Evolutionary conservation across 2,329 filamentous ascomycete genomes (phyloP), one percentile per base, ranked within the genome.

Genomic region (Nemania abortiva): DNA sequence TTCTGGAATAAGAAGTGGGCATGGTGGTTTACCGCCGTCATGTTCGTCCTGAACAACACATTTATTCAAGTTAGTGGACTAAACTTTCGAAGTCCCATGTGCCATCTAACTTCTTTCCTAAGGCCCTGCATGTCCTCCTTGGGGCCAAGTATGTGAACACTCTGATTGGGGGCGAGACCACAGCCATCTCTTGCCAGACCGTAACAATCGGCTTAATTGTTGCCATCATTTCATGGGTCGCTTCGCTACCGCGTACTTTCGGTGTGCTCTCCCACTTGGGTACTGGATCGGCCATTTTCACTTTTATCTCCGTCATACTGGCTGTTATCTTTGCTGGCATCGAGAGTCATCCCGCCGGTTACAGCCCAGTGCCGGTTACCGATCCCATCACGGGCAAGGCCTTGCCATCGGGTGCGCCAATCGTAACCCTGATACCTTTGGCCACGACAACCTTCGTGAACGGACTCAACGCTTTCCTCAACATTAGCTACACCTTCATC

Each of bases 401-500:
- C 1, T 70, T 77, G 15, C 72, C 80, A 20, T 79, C 79, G 6
- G 93, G 93, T 0, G 85, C 89, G 6, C 91, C 92, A 0, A 85
- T 88, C 7, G 90, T 96, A 6, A 89, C 90, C 0, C 89, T 89
- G 0, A 78, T 95, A 22, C 92, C 94, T 0, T 81, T 89, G 2
- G 80, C 84, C 2, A 88, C 90, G 20, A 97, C 93, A 0, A 92
- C 91, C 0, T 97, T 97, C 74, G 92, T 97, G 3, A 84, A 87
- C 2, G 94, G 91, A 24, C 91, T 97, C 86, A 94, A 90, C 62
- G 95, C 95, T 0, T 97, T 97, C 81, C 86, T 98, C 79, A 98
- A 98, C 81, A 98, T 98, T 78, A 93, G 91, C 81, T 98, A 97
- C 79, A 97, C 95, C 0, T 97, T 98, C 78, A 97, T 98, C 74